phyloP scores from a whole-genome alignment of 192 early-diverging fungal genomes.

The Entomortierella lignicola region DNA sequence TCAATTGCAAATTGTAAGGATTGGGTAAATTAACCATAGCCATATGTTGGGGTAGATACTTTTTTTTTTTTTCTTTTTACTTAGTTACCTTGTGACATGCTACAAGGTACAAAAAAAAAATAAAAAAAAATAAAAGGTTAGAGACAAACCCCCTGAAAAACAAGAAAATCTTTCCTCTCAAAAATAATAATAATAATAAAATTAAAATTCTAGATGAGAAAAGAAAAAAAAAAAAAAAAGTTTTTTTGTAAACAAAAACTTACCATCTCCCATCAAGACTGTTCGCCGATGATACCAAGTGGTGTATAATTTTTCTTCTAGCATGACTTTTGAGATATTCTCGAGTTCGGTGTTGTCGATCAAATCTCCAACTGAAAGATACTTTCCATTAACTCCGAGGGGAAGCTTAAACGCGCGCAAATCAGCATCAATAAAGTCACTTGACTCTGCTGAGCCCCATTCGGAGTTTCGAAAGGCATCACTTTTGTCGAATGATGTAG shows the following conservation, averaged over 20 bases:
- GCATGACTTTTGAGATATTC: constrained; percentile 5
- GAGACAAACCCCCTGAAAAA: neutral
- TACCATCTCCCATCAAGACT: constrained; percentile 23
- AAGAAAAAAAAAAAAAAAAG: no score
- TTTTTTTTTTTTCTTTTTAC: neutral
- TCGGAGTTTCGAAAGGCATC: constrained; percentile 6
- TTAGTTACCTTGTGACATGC: constrained; percentile 19
- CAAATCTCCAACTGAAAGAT: constrained; percentile 8
- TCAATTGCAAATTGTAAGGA: no score
- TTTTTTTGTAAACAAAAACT: no score
- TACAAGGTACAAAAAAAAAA: no score
- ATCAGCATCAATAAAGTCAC: neutral
- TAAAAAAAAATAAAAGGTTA: no score
- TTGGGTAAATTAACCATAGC: no score
- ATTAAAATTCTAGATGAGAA: no score
- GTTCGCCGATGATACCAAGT: constrained; percentile 13
- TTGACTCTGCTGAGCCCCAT: constrained; percentile 10
- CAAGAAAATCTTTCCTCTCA: no score
- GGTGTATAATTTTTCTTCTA: constrained; percentile 17
- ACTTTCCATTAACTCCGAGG: neutral
- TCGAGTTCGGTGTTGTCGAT: constrained; percentile 5
- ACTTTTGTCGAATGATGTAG: neutral
- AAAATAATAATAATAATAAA: no score
- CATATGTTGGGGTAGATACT: no score
- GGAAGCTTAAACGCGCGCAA: constrained; percentile 13